Base-by-base conservation (phyloP, 1,284 basidiomycete genomes). In the Leccinum pachyderme region DNA sequence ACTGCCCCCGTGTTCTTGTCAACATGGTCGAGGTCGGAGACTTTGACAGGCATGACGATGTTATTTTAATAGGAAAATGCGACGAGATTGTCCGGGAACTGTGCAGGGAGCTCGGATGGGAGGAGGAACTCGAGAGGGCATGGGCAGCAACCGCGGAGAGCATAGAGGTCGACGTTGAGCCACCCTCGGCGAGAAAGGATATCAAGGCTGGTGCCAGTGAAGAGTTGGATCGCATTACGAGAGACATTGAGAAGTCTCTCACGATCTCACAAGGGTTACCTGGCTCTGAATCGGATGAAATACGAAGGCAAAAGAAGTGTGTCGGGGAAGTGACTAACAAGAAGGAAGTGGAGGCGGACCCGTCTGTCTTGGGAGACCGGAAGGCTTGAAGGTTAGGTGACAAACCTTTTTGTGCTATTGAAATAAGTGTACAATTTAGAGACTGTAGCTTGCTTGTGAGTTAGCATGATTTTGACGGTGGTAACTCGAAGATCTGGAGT, bases 31-130 rank as follows among this genome's bases (percentile, higher is more conserved):
- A 69, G 5, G 88, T 86, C 0, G 87, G 87, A 1, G 72, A 79
- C 62, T 77, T 91, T 51, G 62, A 69, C 31, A 71, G 75, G 46
- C 61, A 72, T 12, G 77, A 84, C 52, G 88, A 91, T 62, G 71
- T 87, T 4, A 69, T 87, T 29, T 70, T 84, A 1, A 73, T 89
- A 2, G 86, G 86, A 13, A 81, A 84, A 63, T 89, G 87, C 60
- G 89, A 91, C 67, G 78, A 81, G 4, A 73, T 84, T 43, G 78
- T 90, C 7, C 71, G 73, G 43, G 73, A 82, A 33, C 74, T 91
- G 13, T 82, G 81, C 62, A 71, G 70, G 55, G 80, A 79, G 61
- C 78, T 91, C n/a, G 87, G 84, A 9, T 91, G 89, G 89, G 76
- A 79, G 49, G 77, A 82, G 5, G 86, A 89, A 48, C 72, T 91